Conservation (phyloP, 495 filamentous ascomycete genomes). For the Trichoderma reesei region DNA sequence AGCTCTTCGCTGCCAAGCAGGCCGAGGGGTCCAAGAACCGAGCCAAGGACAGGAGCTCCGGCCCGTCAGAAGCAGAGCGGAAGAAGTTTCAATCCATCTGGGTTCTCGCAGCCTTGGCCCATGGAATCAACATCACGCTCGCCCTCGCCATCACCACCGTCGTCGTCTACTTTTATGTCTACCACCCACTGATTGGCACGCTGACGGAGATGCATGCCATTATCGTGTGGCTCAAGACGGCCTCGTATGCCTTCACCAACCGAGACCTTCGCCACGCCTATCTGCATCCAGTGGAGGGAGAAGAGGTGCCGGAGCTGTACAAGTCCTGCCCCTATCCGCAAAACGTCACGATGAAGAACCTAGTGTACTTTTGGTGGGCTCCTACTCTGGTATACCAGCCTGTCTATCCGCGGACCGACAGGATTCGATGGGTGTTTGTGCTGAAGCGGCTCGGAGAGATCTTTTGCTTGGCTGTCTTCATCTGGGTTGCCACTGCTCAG, state of each 20-base stretch:
- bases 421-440: constrained; percentile 79
- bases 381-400: constrained; percentile 96
- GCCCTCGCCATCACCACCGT: constrained; percentile 71
- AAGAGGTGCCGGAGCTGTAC: constrained; percentile 71
- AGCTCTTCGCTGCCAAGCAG: constrained; percentile 65
- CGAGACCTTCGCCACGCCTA: constrained; percentile 85
- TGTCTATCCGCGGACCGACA: constrained; percentile 72
- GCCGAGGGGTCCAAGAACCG: constrained; percentile 57
- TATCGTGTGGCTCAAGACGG: constrained; percentile 90
- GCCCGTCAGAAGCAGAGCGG: constrained; percentile 45
- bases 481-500: constrained; percentile 87
- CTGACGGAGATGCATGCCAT: constrained; percentile 84
- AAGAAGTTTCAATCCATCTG: constrained; percentile 62
- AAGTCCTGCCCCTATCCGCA: constrained; percentile 72
- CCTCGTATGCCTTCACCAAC: constrained; percentile 94
- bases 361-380: constrained; percentile 94
- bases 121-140: constrained; percentile 74
- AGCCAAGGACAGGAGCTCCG: constrained; percentile 41
- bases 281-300: constrained; percentile 54
- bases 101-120: constrained; percentile 63
- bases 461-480: constrained; percentile 64
- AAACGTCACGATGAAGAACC: constrained; percentile 79
- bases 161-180: constrained; percentile 78
- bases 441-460: constrained; percentile 71
- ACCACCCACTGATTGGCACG: constrained; percentile 89